Evolutionary conservation across 176 grass and related monocot genomes (phyloP), one percentile per base, ranked within the genome.

Genomic region (Eleusine indica): DNA sequence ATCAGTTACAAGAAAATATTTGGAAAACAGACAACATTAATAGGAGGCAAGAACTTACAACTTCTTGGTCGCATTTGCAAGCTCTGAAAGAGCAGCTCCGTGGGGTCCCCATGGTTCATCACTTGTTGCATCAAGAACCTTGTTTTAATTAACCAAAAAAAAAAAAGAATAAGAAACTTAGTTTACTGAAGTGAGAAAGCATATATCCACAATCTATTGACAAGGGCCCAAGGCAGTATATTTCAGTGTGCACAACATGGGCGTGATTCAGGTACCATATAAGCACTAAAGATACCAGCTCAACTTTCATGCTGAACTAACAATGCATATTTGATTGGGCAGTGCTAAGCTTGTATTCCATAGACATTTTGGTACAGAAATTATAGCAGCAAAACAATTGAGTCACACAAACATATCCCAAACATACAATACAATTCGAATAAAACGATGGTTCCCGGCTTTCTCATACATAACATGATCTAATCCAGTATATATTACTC

Each of bases 71-170:
- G 90, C 88, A 9, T 87, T 72, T 35, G 95, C 86, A 78, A 97
- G 79, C 66, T 97, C 95, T 79, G 86, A 86, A 51, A 97, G 81
- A 49, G 92, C 84, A 89, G 88, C 79, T 75, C 95, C 95, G 72
- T 97, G 95, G 17, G 95, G 95, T 53, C 95, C 95, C 95, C 95
- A 97, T 6, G 95, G 88, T 82, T 97, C 95, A 90, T 94, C 95
- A 80, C 86, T 94, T 80, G 95, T 97, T 35, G 95, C 92, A 41
- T 97, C 95, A 88, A 97, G 90, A 11, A 94, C 95, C 92, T 97
- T 58, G 30, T 41, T 41, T 75, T 84, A 13, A 70, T 82, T 85
- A 61, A 32, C 70, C 7, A 35, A 70, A 70, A 53, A 43, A 40
- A 58, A 2, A 58, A 2, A 15, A 44, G 9, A 6, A 76, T 78